These are phyloP conservation scores for Oryza coarctata DNA, from an alignment of 176 grass and related monocot species.

Conservation along the genomic window DNA sequence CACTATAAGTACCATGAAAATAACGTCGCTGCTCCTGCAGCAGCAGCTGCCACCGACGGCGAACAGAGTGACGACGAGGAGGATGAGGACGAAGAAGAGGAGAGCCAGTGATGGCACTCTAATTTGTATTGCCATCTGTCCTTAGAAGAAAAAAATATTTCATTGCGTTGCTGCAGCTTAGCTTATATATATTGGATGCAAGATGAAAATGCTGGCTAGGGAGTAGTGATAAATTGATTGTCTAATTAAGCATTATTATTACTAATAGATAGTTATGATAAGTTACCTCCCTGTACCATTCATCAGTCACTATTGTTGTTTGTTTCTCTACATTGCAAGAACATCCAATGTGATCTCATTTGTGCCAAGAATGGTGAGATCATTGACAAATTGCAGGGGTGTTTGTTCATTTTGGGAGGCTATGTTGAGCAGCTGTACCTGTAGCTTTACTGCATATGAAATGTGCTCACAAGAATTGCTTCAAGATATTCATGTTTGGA, in stretches of 20 bases:
- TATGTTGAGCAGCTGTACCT: neutral
- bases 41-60: constrained; percentile 5
- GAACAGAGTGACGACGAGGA: constrained; percentile 24
- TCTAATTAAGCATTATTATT: constrained; percentile 25
- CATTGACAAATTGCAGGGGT: neutral
- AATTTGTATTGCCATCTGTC: neutral
- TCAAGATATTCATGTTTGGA: neutral
- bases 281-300: constrained; percentile 19
- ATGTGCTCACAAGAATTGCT: neutral
- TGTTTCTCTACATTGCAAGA: constrained; percentile 26
- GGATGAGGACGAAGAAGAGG: constrained; percentile 37
- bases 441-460: neutral
- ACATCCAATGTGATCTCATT: constrained; percentile 34
- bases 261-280: constrained; percentile 28
- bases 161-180: constrained; percentile 37
- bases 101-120: constrained; percentile 32
- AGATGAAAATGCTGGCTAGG: constrained; percentile 14
- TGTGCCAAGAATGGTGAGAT: constrained; percentile 17
- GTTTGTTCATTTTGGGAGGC: neutral
- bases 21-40: neutral
- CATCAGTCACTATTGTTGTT: constrained; percentile 28
- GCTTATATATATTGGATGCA: constrained; percentile 19
- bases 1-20: constrained; percentile 49
- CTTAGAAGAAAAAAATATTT: neutral
- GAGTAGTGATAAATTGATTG: constrained; percentile 21